These are phyloP conservation scores for Microsporum ferrugineum DNA, from an alignment of 2,329 filamentous ascomycete genomes.

Conservation along the genomic window DNA sequence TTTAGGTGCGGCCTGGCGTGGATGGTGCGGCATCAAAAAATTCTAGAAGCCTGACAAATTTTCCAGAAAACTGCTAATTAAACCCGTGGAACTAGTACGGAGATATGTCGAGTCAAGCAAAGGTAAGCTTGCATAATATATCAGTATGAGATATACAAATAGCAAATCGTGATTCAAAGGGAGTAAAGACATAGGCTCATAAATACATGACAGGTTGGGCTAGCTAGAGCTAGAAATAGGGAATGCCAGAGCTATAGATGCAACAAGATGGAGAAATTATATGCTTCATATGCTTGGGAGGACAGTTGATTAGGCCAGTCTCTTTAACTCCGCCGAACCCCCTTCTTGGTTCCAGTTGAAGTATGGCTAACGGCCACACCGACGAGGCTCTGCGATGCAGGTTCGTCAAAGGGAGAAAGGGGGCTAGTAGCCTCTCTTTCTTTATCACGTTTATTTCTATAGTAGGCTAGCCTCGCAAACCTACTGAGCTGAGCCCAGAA, in stretches of 20 bases:
- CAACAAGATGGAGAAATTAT: neutral
- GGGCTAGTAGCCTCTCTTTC: constrained; percentile 19
- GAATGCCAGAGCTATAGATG: neutral
- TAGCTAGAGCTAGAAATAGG: neutral
- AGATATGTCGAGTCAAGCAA: neutral
- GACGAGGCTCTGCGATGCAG: constrained; percentile 24
- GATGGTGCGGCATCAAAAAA: too few species aligned
- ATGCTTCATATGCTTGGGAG: neutral
- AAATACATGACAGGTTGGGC: neutral
- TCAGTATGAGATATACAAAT: neutral
- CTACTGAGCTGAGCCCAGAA: constrained; percentile 81
- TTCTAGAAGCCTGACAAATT: too few species aligned
- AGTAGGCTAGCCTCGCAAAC: constrained; percentile 79
- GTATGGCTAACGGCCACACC: constrained; percentile 21
- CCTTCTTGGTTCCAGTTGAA: neutral
- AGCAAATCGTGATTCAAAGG: neutral
- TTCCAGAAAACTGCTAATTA: too few species aligned
- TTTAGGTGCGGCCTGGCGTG: too few species aligned
- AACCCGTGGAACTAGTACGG: neutral
- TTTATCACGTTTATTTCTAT: constrained; percentile 59
- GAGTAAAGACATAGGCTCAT: neutral
- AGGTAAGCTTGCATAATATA: neutral
- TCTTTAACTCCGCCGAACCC: neutral
- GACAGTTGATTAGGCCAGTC: neutral
- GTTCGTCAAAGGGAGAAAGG: constrained; percentile 18